Evolutionary conservation across 805 yeast species (phyloP), one percentile per base, ranked within the genome.

Genomic region (Scheffersomyces spartinae): DNA sequence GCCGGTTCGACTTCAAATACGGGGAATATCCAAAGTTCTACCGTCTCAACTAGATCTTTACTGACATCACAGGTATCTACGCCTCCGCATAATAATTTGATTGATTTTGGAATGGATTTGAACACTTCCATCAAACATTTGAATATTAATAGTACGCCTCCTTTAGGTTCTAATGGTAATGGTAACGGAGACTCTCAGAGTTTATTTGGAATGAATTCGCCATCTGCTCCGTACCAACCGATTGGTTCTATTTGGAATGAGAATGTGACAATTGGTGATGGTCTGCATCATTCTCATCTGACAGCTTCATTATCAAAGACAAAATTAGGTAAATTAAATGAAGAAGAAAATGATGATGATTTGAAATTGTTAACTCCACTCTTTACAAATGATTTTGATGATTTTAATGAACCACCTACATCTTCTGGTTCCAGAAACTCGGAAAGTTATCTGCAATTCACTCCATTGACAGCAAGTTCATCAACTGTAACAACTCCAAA

Each of bases 121-220:
- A 10, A 8, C 5, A 18, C 6, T 12, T 18, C 20, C 8, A 7
- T 18, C 5, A n/a, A 6, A n/a, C 9, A 5, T 18, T 8, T 12
- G 10, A 18, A n/a, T 18, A 5, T 12, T 18, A n/a, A 12, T 10
- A 8, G 20, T 5, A 10, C 5, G 20, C 10, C 20, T 7, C 9
- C 12, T 8, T 5, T 18, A 12, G 8, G 20, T n/a, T 18, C 20
- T 18, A 18, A 18, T 5, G 10, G 10, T 18, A 18, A 18, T 18
- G 10, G 10, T n/a, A 18, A 18, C 9, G 20, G 9, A 18, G 12
- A 18, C 6, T 18, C 10, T 18, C 12, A 12, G 10, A 23, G 6
- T 27, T 31, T 13, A 31, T 27, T 13, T 24, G 34, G 29, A 31
- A 26, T 17, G 28, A 25, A 13, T 25, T 31, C 13, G 17, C 28